Base-by-base conservation (phyloP, 164 flowering plant genomes). In the Warburgia ugandensis region DNA sequence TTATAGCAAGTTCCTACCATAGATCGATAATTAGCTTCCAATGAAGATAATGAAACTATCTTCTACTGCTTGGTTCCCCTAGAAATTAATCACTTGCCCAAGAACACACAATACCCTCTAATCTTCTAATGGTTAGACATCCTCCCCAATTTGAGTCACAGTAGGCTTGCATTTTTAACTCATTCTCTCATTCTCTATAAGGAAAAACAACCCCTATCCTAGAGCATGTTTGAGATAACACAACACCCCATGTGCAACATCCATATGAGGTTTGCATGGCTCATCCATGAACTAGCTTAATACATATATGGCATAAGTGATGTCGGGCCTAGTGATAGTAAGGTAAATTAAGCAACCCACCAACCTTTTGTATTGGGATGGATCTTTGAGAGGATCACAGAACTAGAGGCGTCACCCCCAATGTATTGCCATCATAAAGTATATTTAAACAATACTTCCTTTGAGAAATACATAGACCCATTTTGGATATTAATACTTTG, bases 41-140 rank as follows among this genome's bases (percentile, higher is more conserved):
- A 0, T 14, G 50, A 46, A 9, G 50, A 46, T 13, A 14, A n/a
- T n/a, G 50, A 46, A 13, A 46, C 50, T 13, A 22, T 46, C 10
- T 28, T 28, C 1, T 46, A 12, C 5, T 6, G 6, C 33, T 46
- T 46, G 2, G 50, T 46, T 6, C 33, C 2, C 50, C 50, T 10
- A 2, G 50, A 46, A 14, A 29, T n/a, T n/a, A n/a, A n/a, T n/a
- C n/a, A n/a, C n/a, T n/a, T n/a, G n/a, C n/a, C n/a, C n/a, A n/a
- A n/a, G 11, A 46, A 46, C 1, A 29, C 12, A 46, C 32, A 28
- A 29, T 46, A 46, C 5, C 35, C 50, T 3, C n/a, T n/a, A n/a
- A n/a, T n/a, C n/a, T n/a, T n/a, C 16, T 46, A 2, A 33, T 46
- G 1, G 50, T 7, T 12, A 31, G 12, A 31, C 10, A 31, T 31